phyloP scores from a whole-genome alignment of 352 stramenopile species.

The Pythium volutum region DNA sequence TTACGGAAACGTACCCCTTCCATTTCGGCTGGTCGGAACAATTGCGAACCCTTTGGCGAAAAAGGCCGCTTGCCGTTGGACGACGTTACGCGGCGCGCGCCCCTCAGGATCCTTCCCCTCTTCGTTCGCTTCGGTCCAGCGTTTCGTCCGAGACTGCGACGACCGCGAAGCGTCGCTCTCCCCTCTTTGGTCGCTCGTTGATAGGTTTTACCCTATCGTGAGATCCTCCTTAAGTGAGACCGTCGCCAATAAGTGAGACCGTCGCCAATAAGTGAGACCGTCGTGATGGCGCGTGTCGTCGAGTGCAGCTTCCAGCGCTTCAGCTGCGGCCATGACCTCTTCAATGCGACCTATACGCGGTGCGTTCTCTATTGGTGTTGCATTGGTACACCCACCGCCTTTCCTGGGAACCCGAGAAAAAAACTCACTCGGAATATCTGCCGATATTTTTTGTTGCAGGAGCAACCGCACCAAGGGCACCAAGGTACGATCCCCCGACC shows the following conservation, averaged over 20 bases:
- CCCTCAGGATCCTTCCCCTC: background rate
- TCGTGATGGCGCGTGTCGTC: conserved; percentile 9
- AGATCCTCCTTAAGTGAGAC: too few species aligned
- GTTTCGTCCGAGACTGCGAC: background rate
- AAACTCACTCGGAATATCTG: too few species aligned
- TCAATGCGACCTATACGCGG: conserved; percentile 33
- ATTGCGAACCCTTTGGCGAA: background rate
- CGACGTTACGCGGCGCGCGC: background rate
- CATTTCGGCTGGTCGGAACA: too few species aligned
- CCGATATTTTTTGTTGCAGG: background rate
- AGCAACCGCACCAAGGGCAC: conserved; percentile 25
- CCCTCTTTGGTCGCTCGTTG: too few species aligned
- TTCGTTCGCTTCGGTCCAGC: background rate
- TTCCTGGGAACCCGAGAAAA: too few species aligned
- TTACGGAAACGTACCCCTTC: background rate
- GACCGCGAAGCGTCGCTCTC: too few species aligned
- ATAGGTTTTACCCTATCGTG: too few species aligned
- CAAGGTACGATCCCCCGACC: conserved; percentile 12
- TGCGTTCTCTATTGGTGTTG: conserved; percentile 4
- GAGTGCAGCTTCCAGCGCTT: conserved; percentile 30
- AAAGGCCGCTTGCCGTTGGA: conserved; percentile 8
- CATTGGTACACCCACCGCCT: too few species aligned
- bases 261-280: background rate
- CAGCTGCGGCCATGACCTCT: conserved; percentile 35
- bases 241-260: background rate